Evolutionary conservation across 352 stramenopile species (phyloP), one percentile per base, ranked within the genome.

Genomic region (Phytopythium cucurbitacearum): DNA sequence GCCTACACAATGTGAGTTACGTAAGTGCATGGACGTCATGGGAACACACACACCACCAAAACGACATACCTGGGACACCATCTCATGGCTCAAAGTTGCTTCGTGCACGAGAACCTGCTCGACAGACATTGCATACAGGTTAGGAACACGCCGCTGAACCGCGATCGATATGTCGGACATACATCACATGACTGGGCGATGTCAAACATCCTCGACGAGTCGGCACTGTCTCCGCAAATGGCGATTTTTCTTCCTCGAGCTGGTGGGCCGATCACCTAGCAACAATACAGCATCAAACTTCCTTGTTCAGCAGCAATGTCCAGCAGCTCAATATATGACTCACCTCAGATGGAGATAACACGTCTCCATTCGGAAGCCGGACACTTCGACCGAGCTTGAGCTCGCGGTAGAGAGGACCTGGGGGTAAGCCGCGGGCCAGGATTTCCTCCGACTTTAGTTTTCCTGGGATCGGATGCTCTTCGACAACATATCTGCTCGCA

Each of bases 311-410:
- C 9, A 11, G 13, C 36, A 47, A 8, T 44, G 11, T 36, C 38
- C 11, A 42, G 33, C 33, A 0, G 41, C 12, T 28, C 21, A 39
- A 39, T n/a, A 36, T 12, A 4, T 15, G 39, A 2, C 0, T 58
- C 50, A 97, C 88, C 60, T 98, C 77, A 11, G 78, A 68, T 6
- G 90, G 80, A 47, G 85, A 60, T n/a, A 98, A 65, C 3, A 67
- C 60, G 28, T 79, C 68, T 35, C 89, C 80, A 61, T 89, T 83
- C 0, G 76, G 66, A 47, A 98, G 80, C 7, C 82, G 88, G 21
- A 98, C 79, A 49, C 59, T 79, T 33, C 85, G 71, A 16, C 95
- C 95, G 33, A 80, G 51, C 64, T 98, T 98, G 11, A 98, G 65
- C 68, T 85, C 56, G 15, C 73, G 74, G 69, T 96, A 98, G 37